A percentile compares a stretch with the other conserved stretches of the same genome.
Evolutionary conservation across 495 filamentous ascomycete species (phyloP).

Genomic region (Aspergillus asperescens): DNA sequence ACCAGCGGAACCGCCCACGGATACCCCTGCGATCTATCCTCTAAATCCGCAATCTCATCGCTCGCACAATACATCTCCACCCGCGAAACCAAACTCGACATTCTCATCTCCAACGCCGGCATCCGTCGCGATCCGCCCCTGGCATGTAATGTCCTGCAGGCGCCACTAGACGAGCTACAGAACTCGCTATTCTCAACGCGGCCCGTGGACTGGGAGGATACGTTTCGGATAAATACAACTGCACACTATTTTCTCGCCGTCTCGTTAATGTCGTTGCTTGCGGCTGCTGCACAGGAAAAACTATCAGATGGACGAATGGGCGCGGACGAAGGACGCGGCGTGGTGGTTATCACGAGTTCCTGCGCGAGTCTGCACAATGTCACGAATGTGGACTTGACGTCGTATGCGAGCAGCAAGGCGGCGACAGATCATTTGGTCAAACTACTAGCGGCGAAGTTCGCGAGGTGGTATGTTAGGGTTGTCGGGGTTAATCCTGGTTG

Average conservation of each 20-base stretch:
- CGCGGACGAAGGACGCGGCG: conserved; percentile 34
- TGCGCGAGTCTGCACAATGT: conserved; percentile 47
- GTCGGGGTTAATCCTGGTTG: conserved; percentile 44
- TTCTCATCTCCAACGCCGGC: conserved; percentile 44
- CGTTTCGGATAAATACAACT: conserved; percentile 39
- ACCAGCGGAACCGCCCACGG: conserved; percentile 33
- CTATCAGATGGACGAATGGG: conserved; percentile 17
- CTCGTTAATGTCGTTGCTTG: conserved; percentile 36
- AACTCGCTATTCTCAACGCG: conserved; percentile 39
- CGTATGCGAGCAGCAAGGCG: conserved; percentile 42
- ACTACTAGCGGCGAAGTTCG: conserved; percentile 39
- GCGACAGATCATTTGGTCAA: conserved; percentile 42
- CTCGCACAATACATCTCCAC: conserved; percentile 21
- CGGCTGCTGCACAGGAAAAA: conserved; percentile 22
- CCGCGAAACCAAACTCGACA: conserved; percentile 31
- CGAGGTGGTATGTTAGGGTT: conserved; percentile 40
- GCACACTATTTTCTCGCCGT: conserved; percentile 44
- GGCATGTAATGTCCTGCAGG: conserved; percentile 35
- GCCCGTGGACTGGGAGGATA: conserved; percentile 31
- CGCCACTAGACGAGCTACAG: conserved; percentile 33
- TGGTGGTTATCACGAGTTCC: conserved; percentile 38
- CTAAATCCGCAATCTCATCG: conserved; percentile 31
- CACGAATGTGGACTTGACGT: conserved; percentile 44
- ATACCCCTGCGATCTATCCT: conserved; percentile 36
- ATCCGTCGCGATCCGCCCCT: conserved; percentile 37